Percentiles rank a stretch among this genome's conserved stretches.
Conservation (phyloP, 768 basidiomycete species). For the Leccinum uliginosum region DNA sequence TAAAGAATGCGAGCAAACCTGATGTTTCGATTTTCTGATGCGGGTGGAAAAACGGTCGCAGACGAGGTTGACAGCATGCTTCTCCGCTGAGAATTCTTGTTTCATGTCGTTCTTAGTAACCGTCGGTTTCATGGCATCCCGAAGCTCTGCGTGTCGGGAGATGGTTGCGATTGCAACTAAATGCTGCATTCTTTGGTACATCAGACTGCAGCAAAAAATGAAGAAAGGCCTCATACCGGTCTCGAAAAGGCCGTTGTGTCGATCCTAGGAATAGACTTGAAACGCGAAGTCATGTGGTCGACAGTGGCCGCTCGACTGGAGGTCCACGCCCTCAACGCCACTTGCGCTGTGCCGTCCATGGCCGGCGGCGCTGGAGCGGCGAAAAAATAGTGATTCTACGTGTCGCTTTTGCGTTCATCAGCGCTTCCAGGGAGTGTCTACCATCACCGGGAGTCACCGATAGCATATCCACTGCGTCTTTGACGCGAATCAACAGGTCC, state of each 20-base stretch:
- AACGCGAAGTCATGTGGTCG: conserved; percentile 13
- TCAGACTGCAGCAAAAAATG: not conserved
- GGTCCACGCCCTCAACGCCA: conserved; percentile 43
- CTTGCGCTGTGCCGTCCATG: conserved; percentile 8
- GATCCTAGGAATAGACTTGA: conserved; percentile 16
- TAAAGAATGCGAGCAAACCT: conserved; percentile 31
- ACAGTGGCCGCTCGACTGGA: conserved; percentile 35
- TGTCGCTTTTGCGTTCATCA: conserved; percentile 26
- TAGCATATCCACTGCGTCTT: conserved; percentile 38
- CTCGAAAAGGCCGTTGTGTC: conserved; percentile 24
- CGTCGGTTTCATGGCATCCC: conserved; percentile 46
- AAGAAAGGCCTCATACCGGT: conserved; percentile 24
- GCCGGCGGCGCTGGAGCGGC: conserved; percentile 14
- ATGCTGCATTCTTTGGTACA: conserved; percentile 26
- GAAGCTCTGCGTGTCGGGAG: conserved; percentile 40
- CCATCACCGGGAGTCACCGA: conserved; percentile 21
- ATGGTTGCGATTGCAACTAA: conserved; percentile 45
- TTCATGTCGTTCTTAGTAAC: conserved; percentile 40
- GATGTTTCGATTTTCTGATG: conserved; percentile 32
- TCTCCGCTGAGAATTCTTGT: conserved; percentile 21
- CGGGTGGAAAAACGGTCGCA: conserved; percentile 44
- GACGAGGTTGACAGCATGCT: conserved; percentile 30
- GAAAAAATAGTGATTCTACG: conserved; percentile 30
- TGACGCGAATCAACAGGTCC: conserved; percentile 36
- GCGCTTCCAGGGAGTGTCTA: conserved; percentile 33